Evolutionary conservation across 306 rosid species (phyloP), one percentile per base, ranked within the genome.

Genomic region (Datisca glomerata): DNA sequence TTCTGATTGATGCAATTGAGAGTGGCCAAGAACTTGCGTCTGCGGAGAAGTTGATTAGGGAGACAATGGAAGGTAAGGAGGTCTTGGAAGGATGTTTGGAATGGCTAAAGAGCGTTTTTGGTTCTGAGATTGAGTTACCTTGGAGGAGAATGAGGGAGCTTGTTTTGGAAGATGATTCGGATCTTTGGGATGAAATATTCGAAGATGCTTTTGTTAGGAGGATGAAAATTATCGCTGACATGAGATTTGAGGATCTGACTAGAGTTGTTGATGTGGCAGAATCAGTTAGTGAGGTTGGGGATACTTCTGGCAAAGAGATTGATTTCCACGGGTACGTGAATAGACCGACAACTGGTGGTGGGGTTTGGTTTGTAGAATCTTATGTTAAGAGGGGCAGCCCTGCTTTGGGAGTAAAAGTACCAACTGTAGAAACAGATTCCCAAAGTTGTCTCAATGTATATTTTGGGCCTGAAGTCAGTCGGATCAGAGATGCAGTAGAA

Each of bases 71-170:
- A 45, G 74, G 96, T 69, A 89, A 89, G 54, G 84, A 80, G 52
- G 93, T 80, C 19, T 46, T 89, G 49, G 80, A 81, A 69, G 92
- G 85, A 39, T 80, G 95, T 66, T 59, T 89, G 41, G 98, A 84
- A 57, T 89, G 98, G 96, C 87, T 89, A 42, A 89, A 69, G 70
- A 89, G 68, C 38, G 98, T 89, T 46, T 84, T 89, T 8, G 98
- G 98, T 7, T 89, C 96, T 0, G 91, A 84, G 73, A 68, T 84
- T 50, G 96, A 84, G 80, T 61, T 84, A 63, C 98, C 98, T 1
- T 89, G 98, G 98, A 89, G 84, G 63, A 66, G 96, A 66, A 80
- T 78, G 61, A 73, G 86, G 24, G 98, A 89, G 42, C 98, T 89
- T 11, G 92, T 89, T 54, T 59, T 89, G 56, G 93, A 78, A 69